Evolutionary conservation across 2,329 filamentous ascomycete species (phyloP).

Genomic region (Teratosphaeria pseudoeucalypti): DNA sequence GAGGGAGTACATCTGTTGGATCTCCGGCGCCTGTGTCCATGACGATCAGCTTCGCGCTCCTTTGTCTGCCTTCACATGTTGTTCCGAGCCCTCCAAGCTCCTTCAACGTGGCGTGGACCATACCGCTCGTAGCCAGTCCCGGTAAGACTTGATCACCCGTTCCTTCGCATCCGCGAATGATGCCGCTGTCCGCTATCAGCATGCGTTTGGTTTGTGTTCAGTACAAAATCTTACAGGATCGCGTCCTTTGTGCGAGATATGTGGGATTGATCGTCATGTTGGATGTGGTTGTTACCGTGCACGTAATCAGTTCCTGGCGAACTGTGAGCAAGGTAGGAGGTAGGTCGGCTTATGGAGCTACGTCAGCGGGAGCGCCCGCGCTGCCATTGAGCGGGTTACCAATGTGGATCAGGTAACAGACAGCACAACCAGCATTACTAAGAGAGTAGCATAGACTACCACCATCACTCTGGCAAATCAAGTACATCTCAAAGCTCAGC

Average conservation of each 20-base stretch:
- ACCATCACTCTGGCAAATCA: neutral
- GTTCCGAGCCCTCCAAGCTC: neutral
- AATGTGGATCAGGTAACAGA: neutral
- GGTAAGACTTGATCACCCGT: conserved; percentile 80
- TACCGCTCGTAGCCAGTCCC: conserved; percentile 94
- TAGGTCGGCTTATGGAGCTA: neutral
- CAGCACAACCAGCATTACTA: neutral
- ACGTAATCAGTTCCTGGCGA: neutral
- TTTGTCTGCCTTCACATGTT: neutral
- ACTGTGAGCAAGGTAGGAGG: neutral
- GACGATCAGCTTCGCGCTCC: conserved; percentile 6
- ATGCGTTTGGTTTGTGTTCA: neutral
- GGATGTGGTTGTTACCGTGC: neutral
- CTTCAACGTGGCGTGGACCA: conserved; percentile 33
- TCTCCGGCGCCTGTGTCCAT: conserved; percentile 68
- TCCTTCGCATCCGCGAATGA: conserved; percentile 82
- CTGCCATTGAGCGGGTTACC: neutral
- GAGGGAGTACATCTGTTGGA: conserved; percentile 94
- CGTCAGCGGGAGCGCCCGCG: neutral
- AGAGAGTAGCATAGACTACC: neutral
- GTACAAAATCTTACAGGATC: conserved; percentile 32
- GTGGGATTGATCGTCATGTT: conserved; percentile 68
- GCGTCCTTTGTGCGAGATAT: conserved; percentile 59
- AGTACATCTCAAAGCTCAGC: neutral
- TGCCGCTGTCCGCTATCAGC: conserved; percentile 48